Evolutionary conservation across 202 grass and related monocot species (phyloP).

Genomic region (Bolboschoenoplectus hybrid): DNA sequence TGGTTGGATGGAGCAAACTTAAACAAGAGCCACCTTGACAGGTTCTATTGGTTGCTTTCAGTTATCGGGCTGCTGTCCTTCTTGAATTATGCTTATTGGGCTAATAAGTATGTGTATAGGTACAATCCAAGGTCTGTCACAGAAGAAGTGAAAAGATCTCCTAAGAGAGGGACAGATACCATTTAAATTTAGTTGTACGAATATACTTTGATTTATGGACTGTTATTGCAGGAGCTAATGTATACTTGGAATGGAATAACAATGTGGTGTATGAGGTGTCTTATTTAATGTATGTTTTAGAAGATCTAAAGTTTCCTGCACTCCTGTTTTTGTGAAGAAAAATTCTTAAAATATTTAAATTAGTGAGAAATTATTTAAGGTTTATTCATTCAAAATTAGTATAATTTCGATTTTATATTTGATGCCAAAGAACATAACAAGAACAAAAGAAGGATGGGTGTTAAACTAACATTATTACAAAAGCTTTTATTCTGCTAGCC

Average conservation of each 20-base stretch:
- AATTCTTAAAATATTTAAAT: neutral
- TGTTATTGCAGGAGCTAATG: slow-evolving; percentile 3
- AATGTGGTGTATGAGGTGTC: neutral
- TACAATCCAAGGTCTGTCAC: slow-evolving; percentile 40
- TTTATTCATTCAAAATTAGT: slow-evolving; percentile 30
- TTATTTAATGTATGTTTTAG: neutral
- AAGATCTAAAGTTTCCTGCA: neutral
- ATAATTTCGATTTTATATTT: slow-evolving; percentile 10
- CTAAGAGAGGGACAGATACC: slow-evolving; percentile 10
- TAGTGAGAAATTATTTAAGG: neutral
- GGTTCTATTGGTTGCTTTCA: slow-evolving; percentile 62
- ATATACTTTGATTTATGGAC: neutral
- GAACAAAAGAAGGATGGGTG: neutral
- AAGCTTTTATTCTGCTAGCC: neutral
- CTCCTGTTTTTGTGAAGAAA: neutral
- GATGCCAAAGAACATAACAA: neutral
- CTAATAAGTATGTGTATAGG: slow-evolving; percentile 58
- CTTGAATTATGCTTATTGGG: slow-evolving; percentile 55
- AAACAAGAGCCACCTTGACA: slow-evolving; percentile 67
- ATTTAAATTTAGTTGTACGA: slow-evolving; percentile 26
- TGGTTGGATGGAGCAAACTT: slow-evolving; percentile 72
- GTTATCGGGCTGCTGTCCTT: slow-evolving; percentile 46
- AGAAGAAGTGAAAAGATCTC: slow-evolving; percentile 15
- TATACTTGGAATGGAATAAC: neutral
- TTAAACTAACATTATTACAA: slow-evolving; percentile 13